These are phyloP conservation scores for Cyamopsis tetragonoloba DNA, from an alignment of 306 rosid species.

Conservation along the genomic window DNA sequence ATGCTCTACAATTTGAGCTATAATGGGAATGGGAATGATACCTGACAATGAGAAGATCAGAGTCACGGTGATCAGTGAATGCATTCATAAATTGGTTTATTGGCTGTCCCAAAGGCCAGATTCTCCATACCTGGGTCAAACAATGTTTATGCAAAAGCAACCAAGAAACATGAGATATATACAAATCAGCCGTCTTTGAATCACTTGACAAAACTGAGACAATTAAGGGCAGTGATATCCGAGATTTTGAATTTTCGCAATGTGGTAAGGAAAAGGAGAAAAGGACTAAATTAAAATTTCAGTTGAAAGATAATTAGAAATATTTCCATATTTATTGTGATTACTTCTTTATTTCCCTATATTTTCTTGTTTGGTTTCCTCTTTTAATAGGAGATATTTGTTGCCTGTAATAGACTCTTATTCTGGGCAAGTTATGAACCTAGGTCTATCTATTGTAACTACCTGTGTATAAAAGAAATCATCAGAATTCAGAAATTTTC, in stretches of 20 bases:
- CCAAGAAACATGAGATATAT: not conserved
- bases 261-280: not conserved
- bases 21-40: slow-evolving; percentile 21
- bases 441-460: too few relatives aligned
- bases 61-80: slow-evolving; percentile 91
- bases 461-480: too few relatives aligned
- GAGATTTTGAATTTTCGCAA: not conserved
- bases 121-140: slow-evolving; percentile 76
- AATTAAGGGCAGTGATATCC: not conserved
- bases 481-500: too few relatives aligned
- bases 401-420: too few relatives aligned
- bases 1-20: not conserved
- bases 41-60: slow-evolving; percentile 93
- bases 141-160: slow-evolving; percentile 22
- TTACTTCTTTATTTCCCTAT: too few relatives aligned
- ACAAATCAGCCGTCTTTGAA: not conserved
- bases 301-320: too few relatives aligned
- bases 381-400: too few relatives aligned
- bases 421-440: too few relatives aligned
- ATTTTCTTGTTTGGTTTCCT: too few relatives aligned
- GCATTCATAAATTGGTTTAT: slow-evolving; percentile 93
- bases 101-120: slow-evolving; percentile 84
- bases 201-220: slow-evolving; percentile 10
- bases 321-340: too few relatives aligned
- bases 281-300: not conserved